A percentile compares a stretch with the other conserved stretches of the same genome.
phyloP scores from a whole-genome alignment of 164 flowering plant species.

The Aristolochia contorta region DNA sequence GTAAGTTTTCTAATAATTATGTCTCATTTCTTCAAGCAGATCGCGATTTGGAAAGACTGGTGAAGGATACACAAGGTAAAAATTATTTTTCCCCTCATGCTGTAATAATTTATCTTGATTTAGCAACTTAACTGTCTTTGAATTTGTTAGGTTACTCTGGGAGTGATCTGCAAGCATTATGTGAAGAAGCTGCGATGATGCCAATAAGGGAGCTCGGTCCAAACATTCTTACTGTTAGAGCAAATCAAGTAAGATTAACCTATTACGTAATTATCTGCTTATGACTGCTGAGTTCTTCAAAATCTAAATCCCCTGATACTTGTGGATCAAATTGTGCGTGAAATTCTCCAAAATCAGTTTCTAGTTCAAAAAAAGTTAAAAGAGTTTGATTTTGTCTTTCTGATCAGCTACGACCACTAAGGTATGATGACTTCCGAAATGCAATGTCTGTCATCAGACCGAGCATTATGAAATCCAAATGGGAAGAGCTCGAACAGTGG shows the following conservation, averaged over 20 bases:
- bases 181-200: constrained; percentile 99
- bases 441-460: constrained; percentile 94
- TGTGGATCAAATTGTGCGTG: too few species aligned
- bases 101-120: neutral
- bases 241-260: constrained; percentile 56
- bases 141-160: constrained; percentile 80
- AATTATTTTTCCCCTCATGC: neutral
- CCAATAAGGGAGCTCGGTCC: constrained; percentile 96
- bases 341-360: neutral
- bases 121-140: neutral
- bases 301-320: neutral
- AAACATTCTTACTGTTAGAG: constrained; percentile 66
- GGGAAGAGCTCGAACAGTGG: constrained; percentile 94
- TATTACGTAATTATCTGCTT: neutral
- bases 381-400: neutral
- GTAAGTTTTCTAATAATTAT: too few species aligned
- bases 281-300: neutral
- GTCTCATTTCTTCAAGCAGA: constrained; percentile 32
- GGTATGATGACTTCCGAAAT: constrained; percentile 57
- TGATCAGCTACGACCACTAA: constrained; percentile 61
- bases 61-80: constrained; percentile 79
- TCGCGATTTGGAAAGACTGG: constrained; percentile 71
- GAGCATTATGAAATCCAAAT: constrained; percentile 77
- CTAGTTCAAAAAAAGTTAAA: neutral
- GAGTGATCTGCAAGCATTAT: constrained; percentile 93